Evolutionary conservation across 768 basidiomycete species (phyloP).

Genomic region (Lactarius quietus): DNA sequence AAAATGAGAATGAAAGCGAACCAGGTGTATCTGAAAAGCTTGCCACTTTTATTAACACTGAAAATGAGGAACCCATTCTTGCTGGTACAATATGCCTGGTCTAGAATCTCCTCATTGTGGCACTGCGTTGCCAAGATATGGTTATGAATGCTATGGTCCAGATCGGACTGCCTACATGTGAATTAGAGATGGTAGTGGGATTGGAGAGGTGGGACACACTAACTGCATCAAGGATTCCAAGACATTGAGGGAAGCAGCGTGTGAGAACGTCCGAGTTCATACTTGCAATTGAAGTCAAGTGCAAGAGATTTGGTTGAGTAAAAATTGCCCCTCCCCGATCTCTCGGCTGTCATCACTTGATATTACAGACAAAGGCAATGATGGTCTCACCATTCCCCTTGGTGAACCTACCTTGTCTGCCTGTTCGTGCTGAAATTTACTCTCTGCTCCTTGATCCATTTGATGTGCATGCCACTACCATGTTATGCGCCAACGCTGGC

Average conservation of each 20-base stretch:
- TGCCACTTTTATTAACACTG: conserved; percentile 89
- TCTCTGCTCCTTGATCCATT: conserved; percentile 68
- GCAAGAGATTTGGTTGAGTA: conserved; percentile 53
- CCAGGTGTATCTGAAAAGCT: conserved; percentile 91
- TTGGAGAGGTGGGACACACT: conserved; percentile 27
- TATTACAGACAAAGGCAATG: conserved; percentile 36
- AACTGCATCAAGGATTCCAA: conserved; percentile 84
- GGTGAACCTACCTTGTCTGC: conserved; percentile 15
- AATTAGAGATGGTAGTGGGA: not conserved
- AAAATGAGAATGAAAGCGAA: conserved; percentile 35
- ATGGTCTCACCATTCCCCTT: conserved; percentile 17
- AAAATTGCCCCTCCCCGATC: conserved; percentile 23
- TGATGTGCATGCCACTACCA: conserved; percentile 76
- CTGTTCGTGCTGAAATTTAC: conserved; percentile 33
- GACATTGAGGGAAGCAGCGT: conserved; percentile 78
- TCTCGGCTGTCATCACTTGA: conserved; percentile 39
- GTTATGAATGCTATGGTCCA: conserved; percentile 73
- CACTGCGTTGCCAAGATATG: conserved; percentile 90
- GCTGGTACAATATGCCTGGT: conserved; percentile 91
- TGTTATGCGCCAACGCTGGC: conserved; percentile 92
- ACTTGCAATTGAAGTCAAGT: conserved; percentile 69
- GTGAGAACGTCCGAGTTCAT: conserved; percentile 79
- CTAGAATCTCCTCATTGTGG: conserved; percentile 88
- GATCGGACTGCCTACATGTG: conserved; percentile 50
- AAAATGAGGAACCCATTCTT: conserved; percentile 87